Percentiles rank a stretch among this genome's conserved stretches.
Conservation (phyloP, 441 rosid species). For the Euphorbia corollata region DNA sequence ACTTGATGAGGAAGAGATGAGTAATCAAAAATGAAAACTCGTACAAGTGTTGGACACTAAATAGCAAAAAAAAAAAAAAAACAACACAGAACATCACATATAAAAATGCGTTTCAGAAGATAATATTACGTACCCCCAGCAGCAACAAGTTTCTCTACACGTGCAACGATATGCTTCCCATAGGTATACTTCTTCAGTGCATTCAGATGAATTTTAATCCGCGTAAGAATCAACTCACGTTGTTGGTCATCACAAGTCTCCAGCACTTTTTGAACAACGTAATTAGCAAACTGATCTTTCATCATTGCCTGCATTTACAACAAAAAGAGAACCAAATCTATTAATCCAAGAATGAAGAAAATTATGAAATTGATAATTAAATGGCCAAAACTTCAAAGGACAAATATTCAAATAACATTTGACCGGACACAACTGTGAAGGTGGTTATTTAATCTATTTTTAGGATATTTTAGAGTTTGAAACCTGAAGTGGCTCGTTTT, state of each 20-base stretch:
- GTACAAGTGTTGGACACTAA: not conserved
- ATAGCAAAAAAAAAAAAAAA: not conserved
- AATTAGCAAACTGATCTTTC: constrained; percentile 98
- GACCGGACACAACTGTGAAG: not conserved
- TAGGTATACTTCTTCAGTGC: constrained; percentile 95
- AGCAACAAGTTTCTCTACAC: constrained; percentile 95
- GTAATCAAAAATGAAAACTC: not conserved
- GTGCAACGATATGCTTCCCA: constrained; percentile 94
- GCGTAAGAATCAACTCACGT: constrained; percentile 80
- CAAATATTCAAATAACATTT: not conserved
- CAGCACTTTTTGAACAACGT: constrained; percentile 89
- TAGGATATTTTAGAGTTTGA: not conserved
- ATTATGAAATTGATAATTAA: too few relatives aligned
- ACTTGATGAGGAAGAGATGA: not conserved
- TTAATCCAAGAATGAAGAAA: not conserved
- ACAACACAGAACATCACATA: not conserved
- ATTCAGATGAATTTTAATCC: constrained; percentile 84
- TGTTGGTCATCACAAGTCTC: constrained; percentile 94
- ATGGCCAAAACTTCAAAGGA: not conserved
- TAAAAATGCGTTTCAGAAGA: not conserved
- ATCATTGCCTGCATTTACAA: constrained; percentile 69
- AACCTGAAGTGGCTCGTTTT: constrained; percentile 81
- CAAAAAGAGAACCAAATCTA: not conserved
- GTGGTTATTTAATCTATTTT: not conserved
- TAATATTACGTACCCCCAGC: constrained; percentile 66